Percentiles rank a stretch among this genome's conserved stretches.
Conservation (phyloP, 2,329 filamentous ascomycete species). For the Microcyclospora pomicola region DNA sequence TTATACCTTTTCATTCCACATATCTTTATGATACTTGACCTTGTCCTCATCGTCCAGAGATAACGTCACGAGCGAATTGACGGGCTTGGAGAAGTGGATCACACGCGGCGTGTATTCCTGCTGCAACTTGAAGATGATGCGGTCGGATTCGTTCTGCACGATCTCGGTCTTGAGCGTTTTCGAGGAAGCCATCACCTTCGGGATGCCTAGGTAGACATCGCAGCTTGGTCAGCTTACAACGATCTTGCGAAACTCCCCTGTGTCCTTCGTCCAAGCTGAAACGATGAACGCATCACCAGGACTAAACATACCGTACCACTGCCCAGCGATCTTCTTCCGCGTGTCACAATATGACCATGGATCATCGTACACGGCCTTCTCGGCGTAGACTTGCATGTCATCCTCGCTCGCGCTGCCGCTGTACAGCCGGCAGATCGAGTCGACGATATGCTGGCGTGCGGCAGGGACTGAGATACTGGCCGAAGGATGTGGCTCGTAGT, state of each 20-base stretch:
- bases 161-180: conserved; percentile 30
- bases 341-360: conserved; percentile 36
- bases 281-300: conserved; percentile 6
- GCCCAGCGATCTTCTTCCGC: conserved; percentile 37
- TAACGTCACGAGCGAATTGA: conserved; percentile 30
- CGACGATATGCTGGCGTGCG: conserved; percentile 28
- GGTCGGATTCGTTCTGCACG: conserved; percentile 21
- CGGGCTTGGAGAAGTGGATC: conserved; percentile 24
- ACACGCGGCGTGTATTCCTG: conserved; percentile 34
- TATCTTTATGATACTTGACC: conserved; percentile 36
- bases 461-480: conserved; percentile 22
- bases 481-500: conserved; percentile 30
- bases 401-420: conserved; percentile 33
- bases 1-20: conserved; percentile 35
- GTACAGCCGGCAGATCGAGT: conserved; percentile 32
- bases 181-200: conserved; percentile 28
- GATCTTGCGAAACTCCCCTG: conserved; percentile 1
- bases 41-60: conserved; percentile 22
- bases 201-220: conserved; percentile 21
- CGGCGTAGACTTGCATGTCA: conserved; percentile 37
- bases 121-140: conserved; percentile 35
- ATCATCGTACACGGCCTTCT: conserved; percentile 35
- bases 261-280: conserved; percentile 2
- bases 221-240: conserved; percentile 11
- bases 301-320: conserved; percentile 33